These are phyloP conservation scores for Alternaria sp. DNA, from an alignment of 2,329 filamentous ascomycete species.

Conservation along the genomic window DNA sequence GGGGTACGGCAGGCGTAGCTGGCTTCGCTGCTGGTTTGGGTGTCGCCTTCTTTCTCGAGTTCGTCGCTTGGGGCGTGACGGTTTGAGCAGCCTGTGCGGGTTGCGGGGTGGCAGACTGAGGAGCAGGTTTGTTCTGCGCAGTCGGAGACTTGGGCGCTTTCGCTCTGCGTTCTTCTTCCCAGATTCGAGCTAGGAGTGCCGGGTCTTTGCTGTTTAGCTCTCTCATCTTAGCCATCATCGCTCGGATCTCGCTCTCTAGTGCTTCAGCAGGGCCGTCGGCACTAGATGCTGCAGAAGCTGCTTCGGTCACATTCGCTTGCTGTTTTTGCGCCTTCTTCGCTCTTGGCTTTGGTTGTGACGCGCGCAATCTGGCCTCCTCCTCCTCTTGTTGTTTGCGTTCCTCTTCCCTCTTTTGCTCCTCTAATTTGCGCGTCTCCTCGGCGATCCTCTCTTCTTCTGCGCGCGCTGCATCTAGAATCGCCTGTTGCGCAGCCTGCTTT, in stretches of 20 bases:
- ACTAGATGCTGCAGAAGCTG: background rate
- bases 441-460: conserved; percentile 44
- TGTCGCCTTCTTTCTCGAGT: conserved; percentile 29
- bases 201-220: conserved; percentile 64
- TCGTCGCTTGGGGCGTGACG: conserved; percentile 22
- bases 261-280: conserved; percentile 29
- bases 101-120: conserved; percentile 19
- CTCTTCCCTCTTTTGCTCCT: conserved; percentile 34
- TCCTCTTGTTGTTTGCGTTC: conserved; percentile 31
- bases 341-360: conserved; percentile 28
- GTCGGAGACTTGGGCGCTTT: conserved; percentile 41
- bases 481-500: conserved; percentile 47
- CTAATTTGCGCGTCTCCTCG: conserved; percentile 35
- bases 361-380: conserved; percentile 23
- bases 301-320: conserved; percentile 21
- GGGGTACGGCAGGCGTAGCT: conserved; percentile 1
- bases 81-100: conserved; percentile 15
- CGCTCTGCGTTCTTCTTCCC: conserved; percentile 59
- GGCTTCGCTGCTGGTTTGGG: conserved; percentile 21
- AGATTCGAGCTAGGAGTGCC: conserved; percentile 60
- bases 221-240: conserved; percentile 65
- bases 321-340: conserved; percentile 34
- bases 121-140: conserved; percentile 28
- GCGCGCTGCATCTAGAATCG: conserved; percentile 39
- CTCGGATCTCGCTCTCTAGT: conserved; percentile 60